Percentiles rank a stretch among this genome's conserved stretches.
phyloP scores from a whole-genome alignment of 768 basidiomycete genomes.

The Paxillus ammoniavirescens region DNA sequence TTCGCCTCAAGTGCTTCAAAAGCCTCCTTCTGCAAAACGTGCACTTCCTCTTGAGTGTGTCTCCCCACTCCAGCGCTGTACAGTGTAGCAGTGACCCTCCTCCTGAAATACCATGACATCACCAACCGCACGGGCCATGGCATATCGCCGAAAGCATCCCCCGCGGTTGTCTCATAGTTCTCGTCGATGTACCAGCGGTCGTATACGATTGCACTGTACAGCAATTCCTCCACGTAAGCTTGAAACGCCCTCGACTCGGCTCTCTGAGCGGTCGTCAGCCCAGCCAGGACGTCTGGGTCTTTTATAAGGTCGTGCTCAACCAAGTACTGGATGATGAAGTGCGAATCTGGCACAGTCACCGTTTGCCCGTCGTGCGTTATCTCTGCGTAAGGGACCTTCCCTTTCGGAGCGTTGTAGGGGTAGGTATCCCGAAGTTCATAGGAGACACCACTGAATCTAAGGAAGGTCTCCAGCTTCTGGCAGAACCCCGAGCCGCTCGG shows the following conservation, averaged over 20 bases:
- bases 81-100: slow-evolving; percentile 17
- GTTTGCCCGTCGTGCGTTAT: slow-evolving; percentile 25
- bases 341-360: slow-evolving; percentile 27
- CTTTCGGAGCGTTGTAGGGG: slow-evolving; percentile 30
- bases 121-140: slow-evolving; percentile 23
- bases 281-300: slow-evolving; percentile 28
- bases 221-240: slow-evolving; percentile 29
- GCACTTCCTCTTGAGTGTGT: slow-evolving; percentile 32
- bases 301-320: slow-evolving; percentile 21
- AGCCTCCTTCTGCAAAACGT: slow-evolving; percentile 27
- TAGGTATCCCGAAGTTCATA: slow-evolving; percentile 27
- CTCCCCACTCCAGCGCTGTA: slow-evolving; percentile 28
- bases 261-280: slow-evolving; percentile 24
- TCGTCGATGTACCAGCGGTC: slow-evolving; percentile 31
- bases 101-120: slow-evolving; percentile 19
- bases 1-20: slow-evolving; percentile 30
- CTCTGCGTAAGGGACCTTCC: slow-evolving; percentile 32
- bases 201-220: slow-evolving; percentile 28
- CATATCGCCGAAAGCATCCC: slow-evolving; percentile 13
- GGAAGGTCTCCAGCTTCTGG: slow-evolving; percentile 34
- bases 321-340: slow-evolving; percentile 34
- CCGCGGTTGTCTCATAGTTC: slow-evolving; percentile 19
- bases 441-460: slow-evolving; percentile 23
- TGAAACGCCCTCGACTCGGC: slow-evolving; percentile 36
- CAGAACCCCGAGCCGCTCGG: slow-evolving; percentile 32